phyloP scores from a whole-genome alignment of 305 asterid genomes.

The Fraxinus angustifolia region DNA sequence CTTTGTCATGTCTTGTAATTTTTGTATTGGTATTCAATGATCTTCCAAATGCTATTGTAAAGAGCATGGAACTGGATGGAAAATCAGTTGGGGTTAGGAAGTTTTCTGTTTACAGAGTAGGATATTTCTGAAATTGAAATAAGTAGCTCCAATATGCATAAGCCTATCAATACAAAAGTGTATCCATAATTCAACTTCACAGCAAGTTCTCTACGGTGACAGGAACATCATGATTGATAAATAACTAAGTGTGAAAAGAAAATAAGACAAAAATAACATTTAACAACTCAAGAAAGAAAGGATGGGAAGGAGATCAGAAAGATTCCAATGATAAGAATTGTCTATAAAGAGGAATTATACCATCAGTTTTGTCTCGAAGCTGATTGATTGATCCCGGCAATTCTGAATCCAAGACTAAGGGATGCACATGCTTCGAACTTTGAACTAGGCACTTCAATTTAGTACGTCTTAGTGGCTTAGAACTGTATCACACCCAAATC shows the following conservation, averaged over 20 bases:
- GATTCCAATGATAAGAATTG: conserved; percentile 10
- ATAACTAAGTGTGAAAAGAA: neutral
- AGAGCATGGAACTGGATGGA: neutral
- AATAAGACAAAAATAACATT: neutral
- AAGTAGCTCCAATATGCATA: conserved; percentile 11
- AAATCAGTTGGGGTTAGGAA: conserved; percentile 7
- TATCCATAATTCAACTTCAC: conserved; percentile 15
- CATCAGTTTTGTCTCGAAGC: conserved; percentile 66
- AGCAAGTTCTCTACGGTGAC: neutral
- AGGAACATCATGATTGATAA: neutral
- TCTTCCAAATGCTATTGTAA: neutral
- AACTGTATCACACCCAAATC: conserved; percentile 51
- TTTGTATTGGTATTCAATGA: conserved; percentile 1
- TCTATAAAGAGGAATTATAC: conserved; percentile 38
- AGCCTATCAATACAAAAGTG: conserved; percentile 5
- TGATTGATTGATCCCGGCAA: conserved; percentile 46
- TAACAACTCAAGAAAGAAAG: conserved; percentile 12
- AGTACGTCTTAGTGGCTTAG: conserved; percentile 60
- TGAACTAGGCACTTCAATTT: conserved; percentile 45
- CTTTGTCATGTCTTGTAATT: neutral
- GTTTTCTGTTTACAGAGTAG: neutral
- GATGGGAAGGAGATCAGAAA: neutral
- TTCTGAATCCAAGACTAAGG: conserved; percentile 62
- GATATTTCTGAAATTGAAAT: neutral
- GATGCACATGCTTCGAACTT: conserved; percentile 67